Evolutionary conservation across 805 yeast genomes (phyloP).

Genomic region (Pichia pseudocactophila): DNA sequence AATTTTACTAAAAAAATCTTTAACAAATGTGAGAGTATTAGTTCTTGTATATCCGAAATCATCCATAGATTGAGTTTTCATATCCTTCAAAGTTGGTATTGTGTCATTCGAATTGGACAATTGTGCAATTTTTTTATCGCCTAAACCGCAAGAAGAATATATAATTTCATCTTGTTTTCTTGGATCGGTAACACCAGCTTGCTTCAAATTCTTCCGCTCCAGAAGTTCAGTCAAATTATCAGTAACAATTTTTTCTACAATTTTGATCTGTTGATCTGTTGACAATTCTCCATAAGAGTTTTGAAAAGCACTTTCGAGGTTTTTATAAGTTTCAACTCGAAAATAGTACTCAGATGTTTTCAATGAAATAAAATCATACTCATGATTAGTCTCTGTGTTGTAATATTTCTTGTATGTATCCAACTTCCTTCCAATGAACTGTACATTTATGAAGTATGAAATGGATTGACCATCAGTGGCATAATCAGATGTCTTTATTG

Average conservation of each 20-base stretch:
- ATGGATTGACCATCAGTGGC: slow-evolving; percentile 33
- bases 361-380: slow-evolving; percentile 19
- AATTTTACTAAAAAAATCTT: slow-evolving; percentile 13
- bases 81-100: slow-evolving; percentile 1
- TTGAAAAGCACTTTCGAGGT: slow-evolving; percentile 2
- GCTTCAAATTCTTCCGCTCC: slow-evolving; percentile 9
- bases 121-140: slow-evolving; percentile 1
- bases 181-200: slow-evolving; percentile 4
- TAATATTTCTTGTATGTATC: slow-evolving; percentile 20
- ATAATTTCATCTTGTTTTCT: slow-evolving; percentile 13
- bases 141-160: slow-evolving; percentile 2
- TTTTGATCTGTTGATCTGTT: slow-evolving; percentile 10
- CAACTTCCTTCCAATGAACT: slow-evolving; percentile 39
- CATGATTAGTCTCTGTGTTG: slow-evolving; percentile 12
- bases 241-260: slow-evolving; percentile 10
- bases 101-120: slow-evolving; percentile 1
- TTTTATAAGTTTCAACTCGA: slow-evolving; percentile 15
- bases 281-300: slow-evolving; percentile 5
- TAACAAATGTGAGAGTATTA: slow-evolving; percentile 3
- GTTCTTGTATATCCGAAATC: neutral
- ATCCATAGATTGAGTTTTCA: slow-evolving; percentile 1
- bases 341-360: slow-evolving; percentile 16
- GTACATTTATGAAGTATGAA: slow-evolving; percentile 45
- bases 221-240: slow-evolving; percentile 9
- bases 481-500: slow-evolving; percentile 42